These are phyloP conservation scores for Lantana camara DNA, from an alignment of 257 asterid species.

Conservation along the genomic window DNA sequence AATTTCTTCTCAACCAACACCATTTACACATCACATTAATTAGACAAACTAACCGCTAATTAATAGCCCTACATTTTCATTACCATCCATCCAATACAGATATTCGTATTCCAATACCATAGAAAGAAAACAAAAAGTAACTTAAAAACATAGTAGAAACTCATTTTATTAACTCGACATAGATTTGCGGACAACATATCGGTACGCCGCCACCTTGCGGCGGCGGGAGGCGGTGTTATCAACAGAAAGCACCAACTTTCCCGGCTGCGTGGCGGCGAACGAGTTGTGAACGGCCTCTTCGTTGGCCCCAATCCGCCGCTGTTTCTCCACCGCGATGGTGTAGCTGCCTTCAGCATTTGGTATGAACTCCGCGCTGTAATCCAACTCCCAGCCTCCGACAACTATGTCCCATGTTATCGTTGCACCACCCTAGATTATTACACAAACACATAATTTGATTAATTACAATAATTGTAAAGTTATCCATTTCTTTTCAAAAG, in stretches of 20 bases:
- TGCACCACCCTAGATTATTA: slow-evolving; percentile 58
- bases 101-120: background rate
- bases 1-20: slow-evolving; percentile 14
- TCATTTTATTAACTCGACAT: slow-evolving; percentile 7
- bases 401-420: slow-evolving; percentile 86
- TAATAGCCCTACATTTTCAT: slow-evolving; percentile 1
- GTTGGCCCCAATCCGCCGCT: slow-evolving; percentile 47
- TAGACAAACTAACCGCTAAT: background rate
- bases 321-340: slow-evolving; percentile 82
- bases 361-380: slow-evolving; percentile 73
- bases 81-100: background rate
- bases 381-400: slow-evolving; percentile 94
- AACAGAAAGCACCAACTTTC: slow-evolving; percentile 81
- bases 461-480: too few species aligned
- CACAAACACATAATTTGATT: background rate
- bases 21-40: slow-evolving; percentile 21
- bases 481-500: background rate
- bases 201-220: slow-evolving; percentile 89
- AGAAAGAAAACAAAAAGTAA: background rate
- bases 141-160: background rate
- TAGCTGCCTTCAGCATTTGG: slow-evolving; percentile 69
- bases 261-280: slow-evolving; percentile 56
- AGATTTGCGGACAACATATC: slow-evolving; percentile 71
- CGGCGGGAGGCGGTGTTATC: slow-evolving; percentile 73
- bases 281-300: slow-evolving; percentile 75